A percentile compares a stretch with the other conserved stretches of the same genome.
These are phyloP conservation scores for Pseudopithomyces maydicus DNA, from an alignment of 2,329 filamentous ascomycete genomes.

Conservation along the genomic window DNA sequence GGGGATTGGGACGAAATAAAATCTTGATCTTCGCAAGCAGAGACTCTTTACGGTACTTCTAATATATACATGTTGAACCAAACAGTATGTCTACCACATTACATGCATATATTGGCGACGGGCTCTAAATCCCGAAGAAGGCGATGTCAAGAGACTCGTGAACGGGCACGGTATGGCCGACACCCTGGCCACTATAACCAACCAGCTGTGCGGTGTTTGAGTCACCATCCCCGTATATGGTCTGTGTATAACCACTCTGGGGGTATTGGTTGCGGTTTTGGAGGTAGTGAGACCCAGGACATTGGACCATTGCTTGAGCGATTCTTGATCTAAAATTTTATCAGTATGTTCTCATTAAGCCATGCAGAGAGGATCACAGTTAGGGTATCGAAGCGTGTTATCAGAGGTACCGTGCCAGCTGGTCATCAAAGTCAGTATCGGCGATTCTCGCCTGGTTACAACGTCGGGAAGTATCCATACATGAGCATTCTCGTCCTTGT, in stretches of 20 bases:
- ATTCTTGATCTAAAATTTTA: conserved; percentile 20
- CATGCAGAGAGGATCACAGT: conserved; percentile 10
- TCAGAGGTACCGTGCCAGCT: conserved; percentile 25
- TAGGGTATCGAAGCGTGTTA: conserved; percentile 20
- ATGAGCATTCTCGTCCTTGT: conserved; percentile 21
- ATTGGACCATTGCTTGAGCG: conserved; percentile 36
- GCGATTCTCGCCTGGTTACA: no score
- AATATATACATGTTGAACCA: no score
- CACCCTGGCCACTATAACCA: conserved; percentile 26
- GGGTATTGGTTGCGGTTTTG: conserved; percentile 25
- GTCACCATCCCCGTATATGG: conserved; percentile 32
- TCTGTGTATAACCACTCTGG: conserved; percentile 31
- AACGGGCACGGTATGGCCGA: conserved; percentile 32
- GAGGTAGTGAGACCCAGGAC: conserved; percentile 23
- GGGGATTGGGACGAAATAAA: no score
- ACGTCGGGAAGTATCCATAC: conserved; percentile 6
- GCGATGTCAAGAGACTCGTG: conserved; percentile 21
- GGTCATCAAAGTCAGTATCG: not conserved
- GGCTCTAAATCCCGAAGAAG: conserved; percentile 19
- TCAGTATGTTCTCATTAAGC: not conserved
- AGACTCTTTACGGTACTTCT: no score
- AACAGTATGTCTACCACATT: no score
- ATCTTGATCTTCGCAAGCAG: no score
- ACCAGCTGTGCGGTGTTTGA: conserved; percentile 25
- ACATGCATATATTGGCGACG: no score